Conservation (phyloP, 192 early-diverging fungal genomes). For the Funneliformis geosporum region DNA sequence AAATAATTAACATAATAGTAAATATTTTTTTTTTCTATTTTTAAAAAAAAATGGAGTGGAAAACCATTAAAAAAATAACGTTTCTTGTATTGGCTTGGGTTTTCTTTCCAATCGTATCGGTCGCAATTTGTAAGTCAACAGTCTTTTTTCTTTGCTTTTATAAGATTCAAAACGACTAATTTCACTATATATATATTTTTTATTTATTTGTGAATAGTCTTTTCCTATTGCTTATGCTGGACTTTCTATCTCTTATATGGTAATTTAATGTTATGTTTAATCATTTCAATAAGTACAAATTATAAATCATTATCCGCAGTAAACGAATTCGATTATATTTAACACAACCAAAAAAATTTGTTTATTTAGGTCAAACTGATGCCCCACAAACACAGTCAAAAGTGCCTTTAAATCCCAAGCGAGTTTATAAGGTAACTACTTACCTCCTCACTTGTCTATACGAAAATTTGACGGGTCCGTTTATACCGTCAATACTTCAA, state of each 20-base stretch:
- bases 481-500: slow-evolving; percentile 30
- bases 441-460: slow-evolving; percentile 20
- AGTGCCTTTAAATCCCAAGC: slow-evolving; percentile 26
- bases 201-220: slow-evolving; percentile 15
- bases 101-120: slow-evolving; percentile 18
- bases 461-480: slow-evolving; percentile 28
- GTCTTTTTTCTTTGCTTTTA: neutral
- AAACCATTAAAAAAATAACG: neutral
- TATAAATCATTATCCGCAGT: too few species aligned
- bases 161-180: neutral
- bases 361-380: slow-evolving; percentile 25
- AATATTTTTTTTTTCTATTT: neutral
- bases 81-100: slow-evolving; percentile 27
- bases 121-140: neutral
- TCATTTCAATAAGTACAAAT: too few species aligned
- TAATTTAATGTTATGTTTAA: too few species aligned
- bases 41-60: neutral
- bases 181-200: neutral
- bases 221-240: slow-evolving; percentile 16
- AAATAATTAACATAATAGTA: neutral
- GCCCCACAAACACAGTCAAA: slow-evolving; percentile 20
- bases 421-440: slow-evolving; percentile 29
- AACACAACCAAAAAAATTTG: neutral
- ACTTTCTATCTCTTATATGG: slow-evolving; percentile 31
- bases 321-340: neutral